phyloP scores from a whole-genome alignment of 192 early-diverging fungal genomes.

The Linnemannia exigua region DNA sequence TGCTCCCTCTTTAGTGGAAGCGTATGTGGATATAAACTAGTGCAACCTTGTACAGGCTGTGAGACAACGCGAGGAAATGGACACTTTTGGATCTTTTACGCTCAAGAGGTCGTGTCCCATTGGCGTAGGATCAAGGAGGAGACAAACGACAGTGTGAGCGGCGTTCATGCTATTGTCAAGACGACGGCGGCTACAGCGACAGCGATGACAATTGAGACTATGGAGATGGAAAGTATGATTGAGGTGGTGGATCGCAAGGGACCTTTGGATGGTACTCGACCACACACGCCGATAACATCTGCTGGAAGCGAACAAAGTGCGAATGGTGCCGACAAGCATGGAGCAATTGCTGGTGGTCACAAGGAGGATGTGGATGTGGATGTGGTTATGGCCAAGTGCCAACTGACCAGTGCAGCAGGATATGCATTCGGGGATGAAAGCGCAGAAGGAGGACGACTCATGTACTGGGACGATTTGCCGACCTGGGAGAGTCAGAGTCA shows the following conservation, averaged over 20 bases:
- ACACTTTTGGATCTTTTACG: constrained; percentile 58
- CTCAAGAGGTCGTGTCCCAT: constrained; percentile 39
- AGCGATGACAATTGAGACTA: not conserved
- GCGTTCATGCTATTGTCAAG: not conserved
- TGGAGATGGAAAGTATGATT: not conserved
- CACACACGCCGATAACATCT: not conserved
- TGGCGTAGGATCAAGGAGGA: constrained; percentile 43
- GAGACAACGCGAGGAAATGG: constrained; percentile 51
- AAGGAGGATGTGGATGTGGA: not conserved
- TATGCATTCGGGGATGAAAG: not conserved
- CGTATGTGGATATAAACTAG: constrained; percentile 51
- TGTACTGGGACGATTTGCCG: constrained; percentile 55
- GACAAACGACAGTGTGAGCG: not conserved
- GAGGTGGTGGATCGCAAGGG: not conserved
- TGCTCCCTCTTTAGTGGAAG: constrained; percentile 26
- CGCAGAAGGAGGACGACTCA: not conserved
- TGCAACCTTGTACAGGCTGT: constrained; percentile 43
- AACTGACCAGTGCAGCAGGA: not conserved
- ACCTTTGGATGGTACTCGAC: not conserved
- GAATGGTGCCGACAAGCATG: not conserved
- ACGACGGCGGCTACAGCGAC: not conserved
- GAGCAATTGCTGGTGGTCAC: not conserved
- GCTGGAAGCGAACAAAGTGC: not conserved
- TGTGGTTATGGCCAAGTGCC: not conserved
- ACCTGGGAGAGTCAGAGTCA: constrained; percentile 29